Conservation (phyloP, 176 grass and related monocot species). For the Olyra latifolia region DNA sequence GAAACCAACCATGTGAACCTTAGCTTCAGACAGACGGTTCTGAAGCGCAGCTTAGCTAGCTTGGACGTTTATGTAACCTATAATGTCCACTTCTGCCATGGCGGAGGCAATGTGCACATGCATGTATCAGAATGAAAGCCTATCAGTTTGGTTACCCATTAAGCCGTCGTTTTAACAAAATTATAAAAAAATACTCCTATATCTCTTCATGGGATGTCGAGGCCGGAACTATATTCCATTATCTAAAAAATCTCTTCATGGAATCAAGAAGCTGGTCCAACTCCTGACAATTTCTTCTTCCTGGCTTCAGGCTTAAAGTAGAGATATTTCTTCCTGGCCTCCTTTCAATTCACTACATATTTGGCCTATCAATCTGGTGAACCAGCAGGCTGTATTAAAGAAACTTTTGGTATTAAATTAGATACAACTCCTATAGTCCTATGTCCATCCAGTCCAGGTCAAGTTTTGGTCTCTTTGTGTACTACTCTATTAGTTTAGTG, state of each 20-base stretch:
- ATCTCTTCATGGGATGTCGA: too few species aligned
- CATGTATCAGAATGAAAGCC: background rate
- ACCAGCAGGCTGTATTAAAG: background rate
- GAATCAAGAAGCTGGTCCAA: background rate
- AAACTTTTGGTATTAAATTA: conserved; percentile 3
- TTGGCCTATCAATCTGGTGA: too few species aligned
- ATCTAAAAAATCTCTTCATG: background rate
- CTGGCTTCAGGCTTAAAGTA: background rate
- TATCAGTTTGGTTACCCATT: background rate
- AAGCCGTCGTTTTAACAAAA: background rate
- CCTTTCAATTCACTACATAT: too few species aligned
- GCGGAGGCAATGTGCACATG: background rate
- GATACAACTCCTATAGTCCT: too few species aligned
- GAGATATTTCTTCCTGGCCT: background rate
- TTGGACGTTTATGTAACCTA: background rate
- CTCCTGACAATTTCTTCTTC: background rate
- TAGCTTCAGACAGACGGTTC: background rate
- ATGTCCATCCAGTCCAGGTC: background rate
- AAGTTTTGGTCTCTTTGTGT: background rate
- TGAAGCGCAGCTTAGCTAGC: background rate
- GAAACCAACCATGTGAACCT: conserved; percentile 34
- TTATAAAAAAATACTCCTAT: background rate
- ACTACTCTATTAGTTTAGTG: background rate
- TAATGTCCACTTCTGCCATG: background rate
- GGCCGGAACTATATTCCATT: too few species aligned